Percentiles rank a stretch among this genome's conserved stretches.
These are phyloP conservation scores for Hymenochaete sp. DNA, from an alignment of 1,284 basidiomycete species.

Conservation along the genomic window DNA sequence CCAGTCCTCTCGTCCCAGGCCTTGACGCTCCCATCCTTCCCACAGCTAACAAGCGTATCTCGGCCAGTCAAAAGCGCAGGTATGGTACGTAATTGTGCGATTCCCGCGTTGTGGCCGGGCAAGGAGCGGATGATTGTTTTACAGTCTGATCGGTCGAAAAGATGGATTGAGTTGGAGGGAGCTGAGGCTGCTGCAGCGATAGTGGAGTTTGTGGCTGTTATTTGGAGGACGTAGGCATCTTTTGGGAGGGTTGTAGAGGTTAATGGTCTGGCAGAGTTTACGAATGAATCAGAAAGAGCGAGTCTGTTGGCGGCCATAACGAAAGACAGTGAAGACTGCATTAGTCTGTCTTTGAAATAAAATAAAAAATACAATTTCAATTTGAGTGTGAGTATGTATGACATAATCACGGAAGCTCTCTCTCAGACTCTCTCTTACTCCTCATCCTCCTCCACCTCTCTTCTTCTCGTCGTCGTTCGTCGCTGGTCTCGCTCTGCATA, in stretches of 20 bases:
- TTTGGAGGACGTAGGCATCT: conserved; percentile 47
- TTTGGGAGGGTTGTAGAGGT: conserved; percentile 31
- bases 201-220: conserved; percentile 36
- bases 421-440: too few species aligned
- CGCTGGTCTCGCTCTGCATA: too few species aligned
- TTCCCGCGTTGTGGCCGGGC: conserved; percentile 45
- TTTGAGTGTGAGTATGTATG: too few species aligned
- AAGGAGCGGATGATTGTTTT: conserved; percentile 34
- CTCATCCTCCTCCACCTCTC: too few species aligned
- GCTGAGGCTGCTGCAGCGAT: conserved; percentile 53
- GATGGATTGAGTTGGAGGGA: conserved; percentile 48
- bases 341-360: too few species aligned
- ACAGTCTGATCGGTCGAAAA: conserved; percentile 52
- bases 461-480: too few species aligned
- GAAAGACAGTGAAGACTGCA: too few species aligned
- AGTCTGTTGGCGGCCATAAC: conserved; percentile 9
- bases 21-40: conserved; percentile 54
- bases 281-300: conserved; percentile 12
- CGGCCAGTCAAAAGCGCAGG: conserved; percentile 26
- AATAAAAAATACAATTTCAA: too few species aligned
- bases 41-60: conserved; percentile 46
- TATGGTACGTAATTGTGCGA: conserved; percentile 40
- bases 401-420: too few species aligned
- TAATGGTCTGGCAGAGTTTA: conserved; percentile 7
- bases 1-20: conserved; percentile 62